Percentiles rank a stretch among this genome's conserved stretches.
Evolutionary conservation across 2,329 filamentous ascomycete species (phyloP).

Genomic region (Trichophaea hybrida): DNA sequence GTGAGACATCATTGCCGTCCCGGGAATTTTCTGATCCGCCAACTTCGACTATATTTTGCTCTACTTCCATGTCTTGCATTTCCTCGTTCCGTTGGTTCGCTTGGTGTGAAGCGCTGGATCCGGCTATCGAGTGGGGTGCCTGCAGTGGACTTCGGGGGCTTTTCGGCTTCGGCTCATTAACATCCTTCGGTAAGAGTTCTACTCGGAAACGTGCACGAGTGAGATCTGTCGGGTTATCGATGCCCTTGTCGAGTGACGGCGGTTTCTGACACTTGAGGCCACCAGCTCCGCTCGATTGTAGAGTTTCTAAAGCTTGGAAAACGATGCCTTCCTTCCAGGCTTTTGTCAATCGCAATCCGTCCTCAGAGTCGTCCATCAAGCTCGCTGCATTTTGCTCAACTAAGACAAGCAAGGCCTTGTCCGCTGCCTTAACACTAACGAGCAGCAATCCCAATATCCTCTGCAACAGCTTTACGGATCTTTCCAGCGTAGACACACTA

Average conservation of each 20-base stretch:
- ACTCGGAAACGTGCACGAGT: not conserved
- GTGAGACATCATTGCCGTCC: not conserved
- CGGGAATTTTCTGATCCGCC: not conserved
- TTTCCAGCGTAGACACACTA: conserved; percentile 59
- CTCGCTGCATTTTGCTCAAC: conserved; percentile 7
- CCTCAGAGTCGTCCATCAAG: conserved; percentile 25
- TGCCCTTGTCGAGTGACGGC: not conserved
- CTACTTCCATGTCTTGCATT: not conserved
- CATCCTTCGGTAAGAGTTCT: not conserved
- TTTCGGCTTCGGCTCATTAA: not conserved
- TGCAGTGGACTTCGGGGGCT: not conserved
- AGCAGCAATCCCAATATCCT: conserved; percentile 47
- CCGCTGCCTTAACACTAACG: conserved; percentile 44
- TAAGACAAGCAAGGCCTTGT: conserved; percentile 43
- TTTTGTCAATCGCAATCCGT: conserved; percentile 31
- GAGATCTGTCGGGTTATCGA: not conserved
- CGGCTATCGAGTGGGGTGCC: not conserved
- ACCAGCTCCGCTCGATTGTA: not conserved
- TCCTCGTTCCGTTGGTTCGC: not conserved
- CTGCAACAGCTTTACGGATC: conserved; percentile 33
- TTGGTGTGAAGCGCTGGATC: not conserved
- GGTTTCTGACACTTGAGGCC: not conserved
- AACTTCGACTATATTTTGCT: not conserved
- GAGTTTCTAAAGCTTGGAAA: conserved; percentile 9
- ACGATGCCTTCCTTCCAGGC: conserved; percentile 31